Base-by-base conservation (phyloP, 1,284 basidiomycete species). In the Leccinum colubrinum region DNA sequence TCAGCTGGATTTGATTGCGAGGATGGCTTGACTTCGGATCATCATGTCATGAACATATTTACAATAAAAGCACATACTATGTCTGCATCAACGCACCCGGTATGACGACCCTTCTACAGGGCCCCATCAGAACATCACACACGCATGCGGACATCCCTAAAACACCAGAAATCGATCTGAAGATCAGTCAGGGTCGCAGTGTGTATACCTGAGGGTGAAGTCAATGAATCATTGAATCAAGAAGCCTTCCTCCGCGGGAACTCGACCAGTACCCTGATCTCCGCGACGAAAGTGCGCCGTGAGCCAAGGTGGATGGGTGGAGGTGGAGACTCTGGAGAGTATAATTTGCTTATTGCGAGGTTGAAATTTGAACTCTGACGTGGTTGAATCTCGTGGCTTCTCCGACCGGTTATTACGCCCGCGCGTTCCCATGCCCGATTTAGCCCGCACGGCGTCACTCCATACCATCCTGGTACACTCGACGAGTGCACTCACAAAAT, bases 401-500 rank as follows among this genome's bases (percentile, higher is more conserved):
- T 48, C 12, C 33, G 33, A 33, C 12, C 46, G 46, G 46, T 7
- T 20, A 48, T 14, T 48, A 20, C 20, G 43, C 43, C 43, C 46
- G 9, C 6, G 25, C 25, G 11, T 48, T 48, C 17, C 46, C 46
- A 48, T 48, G 46, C 17, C 46, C 20, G 46, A 20, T 12, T 48
- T 48, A 20, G 46, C 46, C 12, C 20, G 43, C 43, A 12, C 20
- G 17, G 43, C 17, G 9, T 11, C 43, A 20, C 17, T 46, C 3
- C 17, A 2, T 46, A 46, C 43, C 46, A 46, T 46, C 43, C 41
- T 17, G 41, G 9, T 46, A 11, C 17, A 48, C 46, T 14, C 46
- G 33, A 33, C 33, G 33, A 11, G 43, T 59, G 43, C 56, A 59
- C 48, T 60, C 65, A 51, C 61, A 59, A 50, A 59, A 50, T 72